phyloP scores from a whole-genome alignment of 2,329 filamentous ascomycete genomes.

The Alternaria brassicae region DNA sequence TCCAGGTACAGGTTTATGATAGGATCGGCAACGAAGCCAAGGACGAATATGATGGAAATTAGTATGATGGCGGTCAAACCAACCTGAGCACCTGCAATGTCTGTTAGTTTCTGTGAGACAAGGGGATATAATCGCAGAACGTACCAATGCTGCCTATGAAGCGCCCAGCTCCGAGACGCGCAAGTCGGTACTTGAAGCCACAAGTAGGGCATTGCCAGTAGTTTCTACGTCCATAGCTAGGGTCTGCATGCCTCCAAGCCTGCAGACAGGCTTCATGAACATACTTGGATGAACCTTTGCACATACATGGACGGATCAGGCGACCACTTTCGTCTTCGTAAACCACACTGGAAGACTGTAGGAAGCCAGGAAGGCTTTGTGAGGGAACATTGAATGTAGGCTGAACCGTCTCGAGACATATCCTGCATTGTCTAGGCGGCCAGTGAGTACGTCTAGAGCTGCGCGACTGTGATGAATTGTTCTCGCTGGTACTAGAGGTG shows the following conservation, averaged over 20 bases:
- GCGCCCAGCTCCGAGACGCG: conserved; percentile 76
- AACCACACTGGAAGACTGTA: conserved; percentile 66
- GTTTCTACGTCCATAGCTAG: conserved; percentile 68
- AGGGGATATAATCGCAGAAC: conserved; percentile 15
- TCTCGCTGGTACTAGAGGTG: conserved; percentile 20
- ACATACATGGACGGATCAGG: conserved; percentile 87
- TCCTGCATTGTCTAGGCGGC: conserved; percentile 79
- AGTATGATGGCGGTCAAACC: conserved; percentile 76
- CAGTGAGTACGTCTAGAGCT: conserved; percentile 60
- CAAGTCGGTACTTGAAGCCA: conserved; percentile 79
- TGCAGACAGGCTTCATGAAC: conserved; percentile 91
- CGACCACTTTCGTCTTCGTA: conserved; percentile 80
- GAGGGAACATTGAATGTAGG: conserved; percentile 66
- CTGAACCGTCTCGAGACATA: conserved; percentile 78
- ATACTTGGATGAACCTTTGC: conserved; percentile 91
- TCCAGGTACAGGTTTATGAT: conserved; percentile 90
- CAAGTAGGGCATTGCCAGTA: conserved; percentile 91
- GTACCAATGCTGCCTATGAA: conserved; percentile 60
- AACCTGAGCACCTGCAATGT: conserved; percentile 63
- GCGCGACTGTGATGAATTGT: conserved; percentile 23
- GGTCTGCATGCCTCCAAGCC: conserved; percentile 79
- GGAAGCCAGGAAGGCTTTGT: conserved; percentile 62
- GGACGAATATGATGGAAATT: conserved; percentile 73
- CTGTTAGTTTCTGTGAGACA: conserved; percentile 20
- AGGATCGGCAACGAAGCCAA: conserved; percentile 92